Conservation (phyloP, 1,284 basidiomycete genomes). For the Volvariella volvacea region DNA sequence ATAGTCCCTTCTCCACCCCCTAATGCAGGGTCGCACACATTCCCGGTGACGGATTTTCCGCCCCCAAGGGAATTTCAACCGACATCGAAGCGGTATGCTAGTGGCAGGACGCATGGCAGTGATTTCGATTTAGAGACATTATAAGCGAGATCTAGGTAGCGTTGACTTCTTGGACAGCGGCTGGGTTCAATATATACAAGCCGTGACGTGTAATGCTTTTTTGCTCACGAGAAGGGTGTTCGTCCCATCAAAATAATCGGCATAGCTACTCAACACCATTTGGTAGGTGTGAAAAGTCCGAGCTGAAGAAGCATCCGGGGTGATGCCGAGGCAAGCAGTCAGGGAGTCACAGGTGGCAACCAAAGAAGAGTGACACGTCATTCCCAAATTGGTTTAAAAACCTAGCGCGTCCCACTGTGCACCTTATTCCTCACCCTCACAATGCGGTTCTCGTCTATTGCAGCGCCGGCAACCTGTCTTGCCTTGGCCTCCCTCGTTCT, state of each 20-base stretch:
- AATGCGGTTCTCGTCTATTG: slow-evolving; percentile 62
- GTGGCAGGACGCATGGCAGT: slow-evolving; percentile 59
- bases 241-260: no score
- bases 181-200: no score
- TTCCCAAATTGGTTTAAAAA: slow-evolving; percentile 25
- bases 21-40: slow-evolving; percentile 58
- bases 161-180: no score
- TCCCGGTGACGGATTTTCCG: slow-evolving; percentile 68
- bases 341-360: slow-evolving; percentile 11
- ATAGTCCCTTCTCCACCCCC: slow-evolving; percentile 73
- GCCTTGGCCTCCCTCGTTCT: slow-evolving; percentile 48
- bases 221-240: no score
- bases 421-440: slow-evolving; percentile 17
- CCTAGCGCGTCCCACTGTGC: slow-evolving; percentile 5
- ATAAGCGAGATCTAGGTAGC: slow-evolving; percentile 5
- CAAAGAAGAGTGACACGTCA: slow-evolving; percentile 36
- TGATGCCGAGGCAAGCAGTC: no score
- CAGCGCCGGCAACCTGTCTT: slow-evolving; percentile 42
- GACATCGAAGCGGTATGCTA: slow-evolving; percentile 46
- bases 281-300: no score
- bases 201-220: no score
- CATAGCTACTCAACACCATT: no score
- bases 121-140: slow-evolving; percentile 57
- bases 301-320: no score
- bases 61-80: slow-evolving; percentile 60